phyloP scores from a whole-genome alignment of 768 basidiomycete genomes.

The Pholiota molesta region DNA sequence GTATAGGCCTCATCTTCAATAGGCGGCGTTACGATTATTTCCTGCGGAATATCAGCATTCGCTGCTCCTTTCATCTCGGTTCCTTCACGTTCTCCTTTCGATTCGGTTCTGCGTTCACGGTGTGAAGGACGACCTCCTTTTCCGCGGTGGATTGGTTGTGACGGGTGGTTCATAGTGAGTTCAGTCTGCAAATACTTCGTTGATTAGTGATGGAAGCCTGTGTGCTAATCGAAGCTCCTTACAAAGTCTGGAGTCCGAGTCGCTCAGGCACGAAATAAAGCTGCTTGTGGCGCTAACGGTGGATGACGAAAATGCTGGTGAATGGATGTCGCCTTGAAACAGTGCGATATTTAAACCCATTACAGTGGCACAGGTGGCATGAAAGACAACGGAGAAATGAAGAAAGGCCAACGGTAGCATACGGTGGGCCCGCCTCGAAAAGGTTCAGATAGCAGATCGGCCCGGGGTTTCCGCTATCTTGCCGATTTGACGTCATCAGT shows the following conservation, averaged over 20 bases:
- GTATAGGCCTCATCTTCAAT: slow-evolving; percentile 39
- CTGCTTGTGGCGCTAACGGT: background rate
- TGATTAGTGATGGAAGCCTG: background rate
- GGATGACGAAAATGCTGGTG: background rate
- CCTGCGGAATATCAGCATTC: background rate
- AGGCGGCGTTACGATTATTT: slow-evolving; percentile 1
- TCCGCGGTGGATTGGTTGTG: background rate
- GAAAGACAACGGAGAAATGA: background rate
- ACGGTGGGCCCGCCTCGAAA: background rate
- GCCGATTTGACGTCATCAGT: background rate
- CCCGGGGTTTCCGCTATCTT: background rate
- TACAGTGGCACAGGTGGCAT: slow-evolving; percentile 1
- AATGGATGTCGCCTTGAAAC: background rate
- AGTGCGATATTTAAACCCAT: background rate
- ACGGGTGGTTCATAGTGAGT: background rate
- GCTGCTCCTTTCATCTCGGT: slow-evolving; percentile 11
- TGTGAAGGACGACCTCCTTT: background rate
- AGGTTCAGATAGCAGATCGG: background rate
- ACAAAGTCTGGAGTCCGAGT: background rate
- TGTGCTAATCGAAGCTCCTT: background rate
- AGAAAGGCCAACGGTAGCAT: background rate
- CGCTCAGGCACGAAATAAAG: background rate
- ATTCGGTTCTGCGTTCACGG: background rate
- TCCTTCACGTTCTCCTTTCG: background rate
- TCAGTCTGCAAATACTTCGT: background rate